A percentile compares a stretch with the other conserved stretches of the same genome.
phyloP scores from a whole-genome alignment of 768 basidiomycete genomes.

The Boletus tylopilopsis region DNA sequence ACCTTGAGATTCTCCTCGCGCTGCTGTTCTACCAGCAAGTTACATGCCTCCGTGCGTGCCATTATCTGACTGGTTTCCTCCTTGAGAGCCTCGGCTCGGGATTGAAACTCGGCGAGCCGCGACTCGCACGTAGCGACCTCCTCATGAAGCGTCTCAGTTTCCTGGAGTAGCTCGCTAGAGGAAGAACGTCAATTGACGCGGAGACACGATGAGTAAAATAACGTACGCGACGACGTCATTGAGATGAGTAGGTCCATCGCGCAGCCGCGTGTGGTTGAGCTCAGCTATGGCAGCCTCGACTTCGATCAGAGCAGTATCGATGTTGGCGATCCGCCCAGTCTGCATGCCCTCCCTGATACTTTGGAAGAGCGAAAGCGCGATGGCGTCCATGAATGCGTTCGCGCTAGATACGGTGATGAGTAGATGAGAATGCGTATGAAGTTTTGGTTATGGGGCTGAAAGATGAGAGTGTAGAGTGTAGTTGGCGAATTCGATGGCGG shows the following conservation, averaged over 20 bases:
- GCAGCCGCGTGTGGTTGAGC: not conserved
- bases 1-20: conserved; percentile 3
- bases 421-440: not conserved
- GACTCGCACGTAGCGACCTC: conserved; percentile 7
- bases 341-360: conserved; percentile 10
- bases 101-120: conserved; percentile 3
- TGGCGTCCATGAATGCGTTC: not conserved
- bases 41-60: conserved; percentile 5
- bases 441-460: not conserved
- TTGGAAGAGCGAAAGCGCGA: conserved; percentile 8
- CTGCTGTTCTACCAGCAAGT: conserved; percentile 1
- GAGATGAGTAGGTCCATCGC: not conserved
- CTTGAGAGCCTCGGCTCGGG: not conserved
- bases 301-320: conserved; percentile 1
- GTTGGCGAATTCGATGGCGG: not conserved
- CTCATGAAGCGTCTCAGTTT: conserved; percentile 6
- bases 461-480: not conserved
- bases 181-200: not conserved
- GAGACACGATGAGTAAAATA: not conserved
- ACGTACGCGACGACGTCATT: conserved; percentile 11
- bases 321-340: conserved; percentile 7
- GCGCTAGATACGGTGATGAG: conserved; percentile 6
- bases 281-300: conserved; percentile 10
- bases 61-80: conserved; percentile 5
- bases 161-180: conserved; percentile 7